Percentiles rank a stretch among this genome's conserved stretches.
Evolutionary conservation across 2,329 filamentous ascomycete species (phyloP).

Genomic region (Conoideocrella luteorostrata): DNA sequence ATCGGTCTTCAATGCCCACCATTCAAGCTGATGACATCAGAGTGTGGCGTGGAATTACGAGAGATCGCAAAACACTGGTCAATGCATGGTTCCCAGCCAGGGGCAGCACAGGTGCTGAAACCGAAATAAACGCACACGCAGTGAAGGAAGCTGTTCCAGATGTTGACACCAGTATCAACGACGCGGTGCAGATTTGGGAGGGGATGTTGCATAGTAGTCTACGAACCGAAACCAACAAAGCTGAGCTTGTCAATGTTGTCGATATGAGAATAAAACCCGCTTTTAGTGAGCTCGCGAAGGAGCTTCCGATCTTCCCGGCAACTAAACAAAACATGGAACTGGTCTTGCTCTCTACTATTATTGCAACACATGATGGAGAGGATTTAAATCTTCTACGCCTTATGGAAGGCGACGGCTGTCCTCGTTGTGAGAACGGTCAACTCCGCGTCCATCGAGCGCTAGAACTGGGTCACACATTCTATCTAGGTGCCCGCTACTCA

Average conservation of each 20-base stretch:
- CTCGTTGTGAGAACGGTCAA: conserved; percentile 56
- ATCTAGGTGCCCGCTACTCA: conserved; percentile 85
- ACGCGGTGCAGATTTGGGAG: conserved; percentile 48
- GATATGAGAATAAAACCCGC: conserved; percentile 23
- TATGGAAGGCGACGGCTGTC: conserved; percentile 63
- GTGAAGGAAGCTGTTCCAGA: conserved; percentile 61
- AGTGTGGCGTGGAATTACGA: conserved; percentile 59
- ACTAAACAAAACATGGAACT: conserved; percentile 4
- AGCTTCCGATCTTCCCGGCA: conserved; percentile 20
- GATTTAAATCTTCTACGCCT: conserved; percentile 58
- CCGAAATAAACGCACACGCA: conserved; percentile 45
- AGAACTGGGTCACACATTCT: conserved; percentile 92
- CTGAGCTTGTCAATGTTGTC: conserved; percentile 27
- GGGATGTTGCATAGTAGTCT: conserved; percentile 22
- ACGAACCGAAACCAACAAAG: neutral
- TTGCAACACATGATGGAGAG: conserved; percentile 20
- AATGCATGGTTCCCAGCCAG: conserved; percentile 58
- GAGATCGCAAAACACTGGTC: conserved; percentile 61
- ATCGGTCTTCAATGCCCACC: neutral
- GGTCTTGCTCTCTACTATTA: conserved; percentile 5
- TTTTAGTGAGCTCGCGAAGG: conserved; percentile 17
- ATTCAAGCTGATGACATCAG: conserved; percentile 16
- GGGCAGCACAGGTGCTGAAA: conserved; percentile 17
- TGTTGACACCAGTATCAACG: conserved; percentile 65
- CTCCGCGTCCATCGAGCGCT: conserved; percentile 67